Conservation (phyloP, 148 eudicot genomes). For the Vaccinium vitisidaea region DNA sequence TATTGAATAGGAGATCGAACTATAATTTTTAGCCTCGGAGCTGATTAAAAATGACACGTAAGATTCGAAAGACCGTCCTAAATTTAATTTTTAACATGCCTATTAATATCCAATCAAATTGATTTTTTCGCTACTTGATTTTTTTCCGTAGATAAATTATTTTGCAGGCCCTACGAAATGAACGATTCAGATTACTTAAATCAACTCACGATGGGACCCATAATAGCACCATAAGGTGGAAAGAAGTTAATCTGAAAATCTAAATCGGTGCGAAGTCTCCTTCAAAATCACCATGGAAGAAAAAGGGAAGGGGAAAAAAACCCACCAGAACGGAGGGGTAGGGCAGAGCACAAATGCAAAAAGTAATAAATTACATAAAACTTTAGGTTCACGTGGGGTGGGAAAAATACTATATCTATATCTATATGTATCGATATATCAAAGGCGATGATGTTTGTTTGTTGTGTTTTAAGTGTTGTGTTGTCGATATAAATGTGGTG, state of each 20-base stretch:
- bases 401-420: slow-evolving; percentile 12
- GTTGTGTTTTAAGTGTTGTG: not conserved
- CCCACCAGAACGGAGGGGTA: not conserved
- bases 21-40: too few species aligned
- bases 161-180: too few species aligned
- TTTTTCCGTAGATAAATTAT: too few species aligned
- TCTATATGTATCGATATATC: not conserved
- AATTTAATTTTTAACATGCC: too few species aligned
- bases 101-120: too few species aligned
- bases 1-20: too few species aligned
- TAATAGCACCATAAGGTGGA: too few species aligned
- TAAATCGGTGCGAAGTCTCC: not conserved
- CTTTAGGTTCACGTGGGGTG: slow-evolving; percentile 6
- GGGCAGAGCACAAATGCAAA: not conserved
- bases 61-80: too few species aligned
- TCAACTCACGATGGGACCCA: too few species aligned
- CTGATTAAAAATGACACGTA: too few species aligned
- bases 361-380: not conserved
- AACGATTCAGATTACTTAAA: too few species aligned
- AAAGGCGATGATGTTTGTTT: not conserved
- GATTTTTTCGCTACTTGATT: too few species aligned
- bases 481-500: not conserved
- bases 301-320: not conserved
- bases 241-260: not conserved
- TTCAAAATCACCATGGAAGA: not conserved